Evolutionary conservation across 2,329 filamentous ascomycete species (phyloP).

Genomic region (Paracorniculantispora psalliotae): DNA sequence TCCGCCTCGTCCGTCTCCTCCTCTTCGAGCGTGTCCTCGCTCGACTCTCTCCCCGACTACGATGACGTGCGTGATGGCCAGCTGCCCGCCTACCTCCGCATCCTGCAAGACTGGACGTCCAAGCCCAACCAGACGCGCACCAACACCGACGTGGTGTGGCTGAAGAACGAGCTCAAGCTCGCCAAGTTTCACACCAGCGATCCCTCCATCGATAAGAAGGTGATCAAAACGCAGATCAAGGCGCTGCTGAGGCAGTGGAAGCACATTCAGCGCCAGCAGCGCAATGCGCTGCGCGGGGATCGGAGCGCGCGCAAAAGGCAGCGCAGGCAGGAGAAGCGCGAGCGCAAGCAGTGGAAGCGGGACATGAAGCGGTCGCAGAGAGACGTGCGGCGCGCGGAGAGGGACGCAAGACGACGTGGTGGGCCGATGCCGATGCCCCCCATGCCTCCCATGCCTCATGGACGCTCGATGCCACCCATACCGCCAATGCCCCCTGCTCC

Average conservation of each 20-base stretch:
- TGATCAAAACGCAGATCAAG: conserved; percentile 40
- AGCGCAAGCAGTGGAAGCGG: conserved; percentile 21
- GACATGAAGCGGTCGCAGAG: conserved; percentile 27
- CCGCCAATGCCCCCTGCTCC: not conserved
- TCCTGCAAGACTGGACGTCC: conserved; percentile 44
- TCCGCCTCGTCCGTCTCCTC: conserved; percentile 31
- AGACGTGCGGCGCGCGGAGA: conserved; percentile 27
- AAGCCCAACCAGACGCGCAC: conserved; percentile 46
- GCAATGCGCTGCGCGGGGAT: conserved; percentile 26
- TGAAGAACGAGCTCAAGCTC: conserved; percentile 40
- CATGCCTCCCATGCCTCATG: conserved; percentile 4
- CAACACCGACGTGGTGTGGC: conserved; percentile 36
- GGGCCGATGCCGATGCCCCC: conserved; percentile 1
- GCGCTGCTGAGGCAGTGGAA: conserved; percentile 41
- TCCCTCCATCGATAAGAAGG: conserved; percentile 23
- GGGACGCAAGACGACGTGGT: conserved; percentile 24
- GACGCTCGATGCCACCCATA: conserved; percentile 1
- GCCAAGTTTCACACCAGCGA: conserved; percentile 22
- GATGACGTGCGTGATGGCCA: conserved; percentile 46
- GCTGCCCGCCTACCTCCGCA: conserved; percentile 40
- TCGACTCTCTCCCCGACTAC: conserved; percentile 51
- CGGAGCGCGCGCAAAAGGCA: conserved; percentile 26
- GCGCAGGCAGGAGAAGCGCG: conserved; percentile 29
- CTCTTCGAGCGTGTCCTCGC: conserved; percentile 32
- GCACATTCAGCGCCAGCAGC: conserved; percentile 26